Evolutionary conservation across 2,329 filamentous ascomycete species (phyloP).

Genomic region (Stagonosporopsis cucurbitacearum): DNA sequence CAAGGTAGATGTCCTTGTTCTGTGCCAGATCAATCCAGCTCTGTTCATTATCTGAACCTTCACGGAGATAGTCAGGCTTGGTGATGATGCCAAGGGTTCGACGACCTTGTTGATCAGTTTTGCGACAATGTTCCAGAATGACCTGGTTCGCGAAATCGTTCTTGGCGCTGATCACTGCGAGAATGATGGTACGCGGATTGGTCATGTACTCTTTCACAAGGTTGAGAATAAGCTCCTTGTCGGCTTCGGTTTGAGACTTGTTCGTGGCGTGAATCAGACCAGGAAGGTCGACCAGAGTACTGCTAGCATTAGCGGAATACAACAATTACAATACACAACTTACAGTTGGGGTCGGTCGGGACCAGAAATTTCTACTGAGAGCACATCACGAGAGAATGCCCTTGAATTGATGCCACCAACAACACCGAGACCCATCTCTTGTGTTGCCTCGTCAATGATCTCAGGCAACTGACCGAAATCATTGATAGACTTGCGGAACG

Average conservation of each 20-base stretch:
- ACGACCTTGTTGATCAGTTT: constrained; percentile 54
- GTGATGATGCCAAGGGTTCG: constrained; percentile 66
- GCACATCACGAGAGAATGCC: constrained; percentile 48
- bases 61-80: constrained; percentile 58
- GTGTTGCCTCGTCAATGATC: constrained; percentile 59
- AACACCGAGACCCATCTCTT: constrained; percentile 54
- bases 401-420: constrained; percentile 6
- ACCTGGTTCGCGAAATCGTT: constrained; percentile 63
- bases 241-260: neutral
- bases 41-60: constrained; percentile 50
- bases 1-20: constrained; percentile 50
- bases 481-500: constrained; percentile 41
- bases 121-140: constrained; percentile 58
- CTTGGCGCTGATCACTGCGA: constrained; percentile 47
- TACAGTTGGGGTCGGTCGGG: constrained; percentile 36
- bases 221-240: constrained; percentile 5
- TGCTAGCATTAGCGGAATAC: neutral
- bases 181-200: constrained; percentile 6
- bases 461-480: constrained; percentile 50
- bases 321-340: neutral
- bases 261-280: constrained; percentile 1
- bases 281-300: constrained; percentile 3
- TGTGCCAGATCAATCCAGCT: constrained; percentile 50
- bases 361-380: constrained; percentile 51
- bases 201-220: constrained; percentile 11